Evolutionary conservation across 352 stramenopile species (phyloP).

Genomic region (Saprolegnia parasitica): DNA sequence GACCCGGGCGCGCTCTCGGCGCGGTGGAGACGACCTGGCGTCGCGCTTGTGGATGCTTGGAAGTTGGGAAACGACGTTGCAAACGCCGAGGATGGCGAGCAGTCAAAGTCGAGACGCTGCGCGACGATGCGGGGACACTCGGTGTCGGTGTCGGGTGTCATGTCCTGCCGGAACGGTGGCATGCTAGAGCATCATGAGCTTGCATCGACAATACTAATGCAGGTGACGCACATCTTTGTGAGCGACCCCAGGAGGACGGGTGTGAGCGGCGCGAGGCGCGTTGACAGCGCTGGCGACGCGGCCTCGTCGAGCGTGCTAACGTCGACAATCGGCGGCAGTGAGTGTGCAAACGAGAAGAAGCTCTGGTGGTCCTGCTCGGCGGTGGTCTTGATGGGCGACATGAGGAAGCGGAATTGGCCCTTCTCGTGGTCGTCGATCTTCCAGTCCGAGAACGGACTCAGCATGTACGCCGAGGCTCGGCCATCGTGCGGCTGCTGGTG

Average conservation of each 20-base stretch:
- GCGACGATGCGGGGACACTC: constrained; percentile 31
- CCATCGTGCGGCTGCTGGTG: too few relatives aligned
- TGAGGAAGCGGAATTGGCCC: constrained; percentile 33
- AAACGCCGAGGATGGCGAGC: constrained; percentile 36
- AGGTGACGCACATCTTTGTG: constrained; percentile 55
- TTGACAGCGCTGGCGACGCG: constrained; percentile 53
- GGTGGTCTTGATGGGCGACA: constrained; percentile 40
- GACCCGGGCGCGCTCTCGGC: constrained; percentile 52
- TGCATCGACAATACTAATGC: neutral
- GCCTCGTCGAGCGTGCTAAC: constrained; percentile 48
- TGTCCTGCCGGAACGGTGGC: constrained; percentile 16
- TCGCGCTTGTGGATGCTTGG: constrained; percentile 64
- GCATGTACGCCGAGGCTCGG: constrained; percentile 28
- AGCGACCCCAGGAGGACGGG: constrained; percentile 49
- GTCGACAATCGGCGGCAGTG: constrained; percentile 55
- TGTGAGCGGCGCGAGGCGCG: constrained; percentile 57
- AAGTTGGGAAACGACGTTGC: constrained; percentile 71
- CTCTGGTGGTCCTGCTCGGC: constrained; percentile 51
- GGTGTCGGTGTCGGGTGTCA: constrained; percentile 28
- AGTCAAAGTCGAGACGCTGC: constrained; percentile 33
- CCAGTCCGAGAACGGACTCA: constrained; percentile 31
- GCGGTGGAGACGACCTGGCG: constrained; percentile 58
- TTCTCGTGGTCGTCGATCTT: constrained; percentile 28
- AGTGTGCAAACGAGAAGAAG: constrained; percentile 77
- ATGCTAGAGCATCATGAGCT: neutral